Percentiles rank a stretch among this genome's conserved stretches.
Conservation (phyloP, 2,329 filamentous ascomycete species). For the Didymosphaeria variabile region DNA sequence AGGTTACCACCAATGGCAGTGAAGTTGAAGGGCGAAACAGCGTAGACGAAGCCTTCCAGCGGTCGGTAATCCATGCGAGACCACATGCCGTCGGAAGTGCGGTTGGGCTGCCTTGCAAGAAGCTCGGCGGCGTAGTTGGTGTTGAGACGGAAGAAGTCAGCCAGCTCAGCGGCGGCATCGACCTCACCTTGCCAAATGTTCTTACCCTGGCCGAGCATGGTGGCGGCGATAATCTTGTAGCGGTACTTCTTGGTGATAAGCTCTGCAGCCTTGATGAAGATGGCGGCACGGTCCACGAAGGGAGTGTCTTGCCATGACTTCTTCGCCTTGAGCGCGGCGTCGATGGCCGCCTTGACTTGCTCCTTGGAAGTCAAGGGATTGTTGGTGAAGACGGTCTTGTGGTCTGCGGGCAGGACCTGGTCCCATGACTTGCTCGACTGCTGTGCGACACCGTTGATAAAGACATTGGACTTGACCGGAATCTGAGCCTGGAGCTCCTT, state of each 20-base stretch:
- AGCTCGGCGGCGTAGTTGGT: slow-evolving; percentile 91
- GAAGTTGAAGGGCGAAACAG: slow-evolving; percentile 94
- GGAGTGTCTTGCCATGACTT: slow-evolving; percentile 83
- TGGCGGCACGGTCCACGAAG: slow-evolving; percentile 86
- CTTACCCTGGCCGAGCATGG: slow-evolving; percentile 95
- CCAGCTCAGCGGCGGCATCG: slow-evolving; percentile 88
- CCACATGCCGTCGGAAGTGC: slow-evolving; percentile 84
- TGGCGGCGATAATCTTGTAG: slow-evolving; percentile 93
- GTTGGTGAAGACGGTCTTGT: slow-evolving; percentile 76
- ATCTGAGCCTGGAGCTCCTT: slow-evolving; percentile 37
- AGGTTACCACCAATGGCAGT: slow-evolving; percentile 92
- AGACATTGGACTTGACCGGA: slow-evolving; percentile 37
- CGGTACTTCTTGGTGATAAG: slow-evolving; percentile 89
- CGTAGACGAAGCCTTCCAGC: slow-evolving; percentile 93
- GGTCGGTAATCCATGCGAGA: slow-evolving; percentile 85
- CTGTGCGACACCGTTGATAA: slow-evolving; percentile 38
- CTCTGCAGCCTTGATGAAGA: slow-evolving; percentile 95
- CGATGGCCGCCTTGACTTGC: slow-evolving; percentile 80
- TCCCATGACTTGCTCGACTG: slow-evolving; percentile 33
- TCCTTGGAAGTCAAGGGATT: slow-evolving; percentile 81
- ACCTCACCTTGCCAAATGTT: slow-evolving; percentile 99
- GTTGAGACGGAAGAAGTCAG: slow-evolving; percentile 90
- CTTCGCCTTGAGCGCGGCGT: slow-evolving; percentile 82
- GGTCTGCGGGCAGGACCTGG: slow-evolving; percentile 52
- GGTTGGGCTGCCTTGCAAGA: slow-evolving; percentile 82